Evolutionary conservation across 2,329 filamentous ascomycete genomes (phyloP).

Genomic region (Ceratocystis variospora): DNA sequence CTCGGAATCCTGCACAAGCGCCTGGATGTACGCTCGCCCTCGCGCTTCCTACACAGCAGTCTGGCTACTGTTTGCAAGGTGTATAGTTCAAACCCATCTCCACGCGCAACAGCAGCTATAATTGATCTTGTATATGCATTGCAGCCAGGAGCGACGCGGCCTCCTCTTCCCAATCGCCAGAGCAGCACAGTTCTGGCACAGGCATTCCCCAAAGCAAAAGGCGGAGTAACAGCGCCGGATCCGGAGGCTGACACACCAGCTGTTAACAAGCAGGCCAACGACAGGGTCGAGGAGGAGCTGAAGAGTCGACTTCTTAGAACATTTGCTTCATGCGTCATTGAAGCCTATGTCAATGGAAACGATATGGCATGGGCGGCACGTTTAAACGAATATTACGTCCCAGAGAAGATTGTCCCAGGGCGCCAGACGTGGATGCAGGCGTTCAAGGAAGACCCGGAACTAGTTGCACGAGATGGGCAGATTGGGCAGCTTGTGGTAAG

Average conservation of each 20-base stretch:
- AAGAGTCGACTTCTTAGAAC: slow-evolving; percentile 54
- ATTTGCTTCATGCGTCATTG: slow-evolving; percentile 64
- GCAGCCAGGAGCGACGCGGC: slow-evolving; percentile 47
- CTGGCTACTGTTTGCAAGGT: slow-evolving; percentile 55
- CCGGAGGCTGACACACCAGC: slow-evolving; percentile 35
- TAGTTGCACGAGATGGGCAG: slow-evolving; percentile 49
- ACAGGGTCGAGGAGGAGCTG: slow-evolving; percentile 45
- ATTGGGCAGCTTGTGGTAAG: slow-evolving; percentile 59
- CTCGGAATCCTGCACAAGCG: slow-evolving; percentile 58
- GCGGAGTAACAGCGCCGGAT: slow-evolving; percentile 39
- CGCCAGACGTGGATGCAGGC: slow-evolving; percentile 47
- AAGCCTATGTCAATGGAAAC: slow-evolving; percentile 54
- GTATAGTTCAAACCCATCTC: slow-evolving; percentile 51
- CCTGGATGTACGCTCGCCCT: slow-evolving; percentile 64
- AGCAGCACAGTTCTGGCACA: slow-evolving; percentile 42
- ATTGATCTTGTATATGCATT: slow-evolving; percentile 58
- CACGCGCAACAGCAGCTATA: slow-evolving; percentile 45
- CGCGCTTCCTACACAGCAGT: slow-evolving; percentile 64
- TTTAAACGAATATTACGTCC: slow-evolving; percentile 54
- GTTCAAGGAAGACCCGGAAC: slow-evolving; percentile 48
- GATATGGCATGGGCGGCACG: slow-evolving; percentile 48
- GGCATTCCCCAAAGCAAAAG: slow-evolving; percentile 9
- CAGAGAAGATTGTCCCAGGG: slow-evolving; percentile 47
- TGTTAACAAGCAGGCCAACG: slow-evolving; percentile 31
- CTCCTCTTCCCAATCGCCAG: slow-evolving; percentile 44